phyloP scores from a whole-genome alignment of 208 protist species.

The Phytomonas sp. region DNA sequence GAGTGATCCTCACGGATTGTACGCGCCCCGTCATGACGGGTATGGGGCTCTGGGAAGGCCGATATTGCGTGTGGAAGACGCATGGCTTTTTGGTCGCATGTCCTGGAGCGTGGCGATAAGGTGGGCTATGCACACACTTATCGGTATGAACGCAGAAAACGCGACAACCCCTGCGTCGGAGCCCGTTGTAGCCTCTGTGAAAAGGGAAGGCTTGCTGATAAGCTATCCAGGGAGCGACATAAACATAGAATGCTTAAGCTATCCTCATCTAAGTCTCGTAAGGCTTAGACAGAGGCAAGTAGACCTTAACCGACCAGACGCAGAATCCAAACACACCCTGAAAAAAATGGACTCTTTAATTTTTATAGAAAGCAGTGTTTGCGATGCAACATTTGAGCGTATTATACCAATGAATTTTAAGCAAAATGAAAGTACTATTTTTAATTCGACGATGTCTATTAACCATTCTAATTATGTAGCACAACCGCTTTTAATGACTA shows the following conservation, averaged over 20 bases:
- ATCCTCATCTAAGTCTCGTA: neutral
- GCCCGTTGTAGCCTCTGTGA: neutral
- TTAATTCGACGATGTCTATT: neutral
- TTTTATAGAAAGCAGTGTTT: neutral
- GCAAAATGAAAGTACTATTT: neutral
- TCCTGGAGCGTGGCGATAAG: conserved; percentile 10
- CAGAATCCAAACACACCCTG: neutral
- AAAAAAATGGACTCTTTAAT: neutral
- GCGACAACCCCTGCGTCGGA: neutral
- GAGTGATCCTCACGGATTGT: neutral
- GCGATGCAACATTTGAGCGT: neutral
- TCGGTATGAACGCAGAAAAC: neutral
- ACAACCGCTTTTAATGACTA: neutral
- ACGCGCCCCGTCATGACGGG: conserved; percentile 22
- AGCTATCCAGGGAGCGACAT: neutral
- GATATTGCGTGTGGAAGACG: conserved; percentile 3
- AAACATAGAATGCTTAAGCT: neutral
- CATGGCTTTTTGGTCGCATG: conserved; percentile 22
- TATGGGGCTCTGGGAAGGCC: conserved; percentile 36
- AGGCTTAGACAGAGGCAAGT: neutral
- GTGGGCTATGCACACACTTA: neutral
- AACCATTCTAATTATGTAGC: neutral
- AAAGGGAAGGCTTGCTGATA: neutral
- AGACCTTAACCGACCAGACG: neutral
- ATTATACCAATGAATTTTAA: neutral